Evolutionary conservation across 768 basidiomycete species (phyloP).

Genomic region (Mycena vitilis): DNA sequence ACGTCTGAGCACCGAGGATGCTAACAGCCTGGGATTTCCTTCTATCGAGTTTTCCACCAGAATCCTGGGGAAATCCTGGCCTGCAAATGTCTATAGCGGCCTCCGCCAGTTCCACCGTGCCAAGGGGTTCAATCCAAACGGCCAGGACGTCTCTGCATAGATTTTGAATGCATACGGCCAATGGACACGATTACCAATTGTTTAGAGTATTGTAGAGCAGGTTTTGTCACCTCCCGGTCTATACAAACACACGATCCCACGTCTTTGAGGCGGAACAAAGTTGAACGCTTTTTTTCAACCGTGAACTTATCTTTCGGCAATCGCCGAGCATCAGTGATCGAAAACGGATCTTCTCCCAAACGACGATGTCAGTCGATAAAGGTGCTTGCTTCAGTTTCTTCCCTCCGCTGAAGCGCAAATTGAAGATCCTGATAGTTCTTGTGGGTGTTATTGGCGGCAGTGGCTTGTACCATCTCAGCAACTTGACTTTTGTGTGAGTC

Average conservation of each 20-base stretch:
- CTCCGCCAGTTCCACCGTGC: conserved; percentile 14
- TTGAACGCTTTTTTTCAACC: not conserved
- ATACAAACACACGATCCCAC: no score
- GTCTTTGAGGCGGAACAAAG: no score
- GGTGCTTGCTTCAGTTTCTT: not conserved
- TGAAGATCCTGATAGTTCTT: conserved; percentile 61
- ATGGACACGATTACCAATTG: no score
- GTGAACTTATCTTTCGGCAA: not conserved
- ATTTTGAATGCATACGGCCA: no score
- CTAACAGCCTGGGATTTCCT: not conserved
- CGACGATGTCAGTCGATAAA: not conserved
- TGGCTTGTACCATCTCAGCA: conserved; percentile 93
- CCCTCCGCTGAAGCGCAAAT: no score
- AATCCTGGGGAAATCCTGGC: not conserved
- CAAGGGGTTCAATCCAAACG: conserved; percentile 25
- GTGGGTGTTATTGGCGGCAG: conserved; percentile 94
- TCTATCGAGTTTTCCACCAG: not conserved
- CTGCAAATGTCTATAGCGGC: not conserved
- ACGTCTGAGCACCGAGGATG: conserved; percentile 7
- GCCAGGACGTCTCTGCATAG: conserved; percentile 4
- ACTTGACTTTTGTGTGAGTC: conserved; percentile 86
- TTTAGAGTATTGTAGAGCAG: no score
- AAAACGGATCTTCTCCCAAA: not conserved
- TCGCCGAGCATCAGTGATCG: conserved; percentile 3
- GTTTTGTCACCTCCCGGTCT: no score